Evolutionary conservation across 2,329 filamentous ascomycete species (phyloP), one percentile per base, ranked within the genome.

Genomic region (Claviceps fusiformis): DNA sequence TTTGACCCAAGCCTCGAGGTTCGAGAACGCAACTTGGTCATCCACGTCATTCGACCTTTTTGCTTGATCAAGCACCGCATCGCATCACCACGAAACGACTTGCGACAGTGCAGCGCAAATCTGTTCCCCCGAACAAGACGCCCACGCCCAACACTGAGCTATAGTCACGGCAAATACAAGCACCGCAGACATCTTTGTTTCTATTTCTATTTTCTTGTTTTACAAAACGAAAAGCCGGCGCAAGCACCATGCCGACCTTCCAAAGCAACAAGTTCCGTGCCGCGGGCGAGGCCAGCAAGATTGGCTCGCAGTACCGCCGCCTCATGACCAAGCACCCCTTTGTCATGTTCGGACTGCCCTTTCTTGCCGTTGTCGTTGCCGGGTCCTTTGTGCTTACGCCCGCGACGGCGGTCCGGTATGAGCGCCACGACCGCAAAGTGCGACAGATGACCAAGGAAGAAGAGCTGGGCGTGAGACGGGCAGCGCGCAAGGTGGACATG

Each of bases 351-450:
- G 95, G 95, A 2, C 78, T 98, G 4, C 95, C 93, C 0, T 98
- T 98, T 70, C 80, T 98, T 61, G 74, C 81, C 55, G 85, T 95
- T 56, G 95, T 98, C 66, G 82, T 98, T 31, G 89, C 86, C 1
- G 92, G 90, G 0, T 95, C 89, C 3, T 98, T 98, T 70, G 87
- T 95, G 63, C 79, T 98, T 51, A 97, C 93, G 0, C 93, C 92
- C 1, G 93, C 92, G 5, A 92, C 95, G 27, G 93, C 95, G 15
- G 76, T 98, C 51, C 82, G 95, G 56, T 98, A 97, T 71, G 93
- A 98, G 73, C 83, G 87, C 59, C 84, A 96, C 66, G 93, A 98
- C 68, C 82, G 89, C 59, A 92, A 89, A 73, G 89, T 96, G 57
- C 81, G 87, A 64, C 87, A 91, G 72, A 71, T 97, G 73, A 87